These are phyloP conservation scores for Pittosporum tobira DNA, from an alignment of 129 eudicot species.

Conservation along the genomic window DNA sequence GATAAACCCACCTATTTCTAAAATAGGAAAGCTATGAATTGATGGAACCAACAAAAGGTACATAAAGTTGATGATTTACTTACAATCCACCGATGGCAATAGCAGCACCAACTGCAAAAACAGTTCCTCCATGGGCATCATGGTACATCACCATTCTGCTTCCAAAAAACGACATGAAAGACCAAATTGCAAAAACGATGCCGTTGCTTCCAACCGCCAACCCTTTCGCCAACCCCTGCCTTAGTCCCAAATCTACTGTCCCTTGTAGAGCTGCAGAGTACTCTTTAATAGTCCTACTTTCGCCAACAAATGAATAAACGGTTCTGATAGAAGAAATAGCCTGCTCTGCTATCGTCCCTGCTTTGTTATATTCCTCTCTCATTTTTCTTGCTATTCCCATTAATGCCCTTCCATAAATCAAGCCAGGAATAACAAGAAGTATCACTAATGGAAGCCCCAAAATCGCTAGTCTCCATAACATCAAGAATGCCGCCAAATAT, in stretches of 20 bases:
- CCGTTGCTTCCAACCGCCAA: conserved; percentile 35
- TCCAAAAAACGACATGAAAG: conserved; percentile 29
- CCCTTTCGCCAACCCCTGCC: conserved; percentile 32
- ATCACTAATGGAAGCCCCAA: conserved; percentile 25
- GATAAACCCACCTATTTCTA: too few species aligned
- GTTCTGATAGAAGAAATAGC: conserved; percentile 31
- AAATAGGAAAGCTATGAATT: too few species aligned
- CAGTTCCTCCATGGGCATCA: conserved; percentile 27
- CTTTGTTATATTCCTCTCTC: conserved; percentile 23
- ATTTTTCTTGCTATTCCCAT: conserved; percentile 25
- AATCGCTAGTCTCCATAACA: conserved; percentile 30
- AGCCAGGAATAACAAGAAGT: conserved; percentile 25
- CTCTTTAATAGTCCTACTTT: conserved; percentile 15
- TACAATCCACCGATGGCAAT: conserved; percentile 32
- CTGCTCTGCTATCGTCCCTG: conserved; percentile 21
- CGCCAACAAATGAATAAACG: conserved; percentile 31
- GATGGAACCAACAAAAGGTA: not conserved
- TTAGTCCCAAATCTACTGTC: conserved; percentile 20
- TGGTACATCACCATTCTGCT: conserved; percentile 37
- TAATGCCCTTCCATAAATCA: conserved; percentile 27
- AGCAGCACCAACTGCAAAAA: conserved; percentile 25
- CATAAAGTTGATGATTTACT: not conserved
- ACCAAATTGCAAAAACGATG: conserved; percentile 28
- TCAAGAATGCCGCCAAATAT: conserved; percentile 18
- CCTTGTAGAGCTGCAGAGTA: conserved; percentile 30